Evolutionary conservation across 495 filamentous ascomycete species (phyloP).

Genomic region (Cercophora newfieldiana): DNA sequence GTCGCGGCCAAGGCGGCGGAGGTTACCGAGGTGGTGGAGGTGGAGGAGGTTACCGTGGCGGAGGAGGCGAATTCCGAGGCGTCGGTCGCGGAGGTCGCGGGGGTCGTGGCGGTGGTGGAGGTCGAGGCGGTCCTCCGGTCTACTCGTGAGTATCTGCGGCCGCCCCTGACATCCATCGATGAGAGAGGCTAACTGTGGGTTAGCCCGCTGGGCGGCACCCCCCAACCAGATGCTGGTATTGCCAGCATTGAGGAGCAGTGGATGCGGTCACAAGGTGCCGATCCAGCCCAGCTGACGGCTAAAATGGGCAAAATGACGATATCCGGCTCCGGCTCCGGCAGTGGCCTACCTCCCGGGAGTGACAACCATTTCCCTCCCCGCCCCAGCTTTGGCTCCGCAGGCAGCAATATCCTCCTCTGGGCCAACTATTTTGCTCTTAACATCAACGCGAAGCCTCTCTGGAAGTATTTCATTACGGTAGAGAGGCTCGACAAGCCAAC

Average conservation of each 20-base stretch:
- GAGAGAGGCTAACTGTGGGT: not conserved
- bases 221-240: slow-evolving; percentile 33
- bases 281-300: slow-evolving; percentile 24
- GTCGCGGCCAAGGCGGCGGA: slow-evolving; percentile 17
- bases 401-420: slow-evolving; percentile 54
- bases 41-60: slow-evolving; percentile 23
- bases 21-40: slow-evolving; percentile 6
- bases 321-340: not conserved
- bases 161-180: not conserved
- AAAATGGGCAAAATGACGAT: slow-evolving; percentile 35
- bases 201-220: slow-evolving; percentile 4
- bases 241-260: slow-evolving; percentile 38
- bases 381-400: slow-evolving; percentile 61
- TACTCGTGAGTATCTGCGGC: not conserved
- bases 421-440: slow-evolving; percentile 65
- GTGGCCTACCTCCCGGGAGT: not conserved
- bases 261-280: slow-evolving; percentile 13
- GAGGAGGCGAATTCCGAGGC: slow-evolving; percentile 23
- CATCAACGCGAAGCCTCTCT: slow-evolving; percentile 37
- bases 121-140: slow-evolving; percentile 25
- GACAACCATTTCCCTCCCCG: slow-evolving; percentile 42
- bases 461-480: slow-evolving; percentile 39
- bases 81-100: slow-evolving; percentile 21
- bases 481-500: slow-evolving; percentile 20
- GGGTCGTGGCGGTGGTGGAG: slow-evolving; percentile 1